Conservation (phyloP, 2,329 filamentous ascomycete genomes). For the Pseudonectria buxi region DNA sequence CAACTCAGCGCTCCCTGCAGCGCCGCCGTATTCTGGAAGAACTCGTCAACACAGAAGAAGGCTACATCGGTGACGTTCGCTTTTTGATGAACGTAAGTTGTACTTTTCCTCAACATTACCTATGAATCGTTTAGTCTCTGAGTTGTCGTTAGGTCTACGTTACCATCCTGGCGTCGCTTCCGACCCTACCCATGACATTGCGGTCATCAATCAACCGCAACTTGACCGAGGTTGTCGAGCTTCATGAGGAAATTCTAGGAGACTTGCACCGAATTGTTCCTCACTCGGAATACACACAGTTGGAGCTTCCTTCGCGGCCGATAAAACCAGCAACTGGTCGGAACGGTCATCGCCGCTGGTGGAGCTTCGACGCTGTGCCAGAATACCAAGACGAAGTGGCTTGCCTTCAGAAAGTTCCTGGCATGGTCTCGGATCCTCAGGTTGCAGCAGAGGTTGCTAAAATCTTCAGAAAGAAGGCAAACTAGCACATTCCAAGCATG, state of each 20-base stretch:
- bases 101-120: background rate
- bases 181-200: constrained; percentile 55
- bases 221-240: constrained; percentile 68
- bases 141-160: constrained; percentile 56
- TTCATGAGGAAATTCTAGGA: constrained; percentile 75
- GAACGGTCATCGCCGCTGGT: constrained; percentile 38
- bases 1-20: constrained; percentile 65
- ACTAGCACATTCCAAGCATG: background rate
- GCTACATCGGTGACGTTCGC: constrained; percentile 81
- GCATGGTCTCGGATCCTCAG: constrained; percentile 51
- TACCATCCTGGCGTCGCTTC: constrained; percentile 65
- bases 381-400: constrained; percentile 32
- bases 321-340: constrained; percentile 8
- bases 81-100: constrained; percentile 72
- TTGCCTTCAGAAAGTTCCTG: constrained; percentile 41
- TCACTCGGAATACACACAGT: constrained; percentile 55
- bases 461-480: constrained; percentile 53
- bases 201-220: constrained; percentile 72
- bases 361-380: constrained; percentile 40
- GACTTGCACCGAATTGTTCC: constrained; percentile 68
- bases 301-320: constrained; percentile 11
- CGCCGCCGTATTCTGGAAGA: constrained; percentile 78
- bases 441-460: constrained; percentile 55
- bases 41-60: constrained; percentile 76
- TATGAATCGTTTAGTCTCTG: constrained; percentile 2